Conservation (phyloP, 2,329 filamentous ascomycete species). For the Trichoderma lentiforme region DNA sequence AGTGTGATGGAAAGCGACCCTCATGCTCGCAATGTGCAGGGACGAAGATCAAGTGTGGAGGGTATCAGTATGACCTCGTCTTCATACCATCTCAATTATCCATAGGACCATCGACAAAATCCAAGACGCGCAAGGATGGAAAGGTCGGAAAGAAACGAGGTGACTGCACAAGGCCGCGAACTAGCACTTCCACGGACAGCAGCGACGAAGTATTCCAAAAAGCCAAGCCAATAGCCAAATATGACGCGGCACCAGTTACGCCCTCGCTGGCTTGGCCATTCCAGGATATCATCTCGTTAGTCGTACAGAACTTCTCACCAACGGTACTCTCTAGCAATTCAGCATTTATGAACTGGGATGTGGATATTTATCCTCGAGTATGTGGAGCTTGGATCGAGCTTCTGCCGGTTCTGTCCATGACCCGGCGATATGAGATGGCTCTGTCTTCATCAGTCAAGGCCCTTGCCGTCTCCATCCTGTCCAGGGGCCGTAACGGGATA, state of each 20-base stretch:
- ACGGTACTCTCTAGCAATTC: neutral
- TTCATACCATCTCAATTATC: constrained; percentile 20
- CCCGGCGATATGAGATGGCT: constrained; percentile 21
- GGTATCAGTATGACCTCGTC: constrained; percentile 28
- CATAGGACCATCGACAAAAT: neutral
- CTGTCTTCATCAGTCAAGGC: constrained; percentile 33
- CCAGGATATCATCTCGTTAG: constrained; percentile 25
- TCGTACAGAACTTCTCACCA: constrained; percentile 20
- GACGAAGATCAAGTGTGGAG: constrained; percentile 23
- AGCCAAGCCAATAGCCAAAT: neutral
- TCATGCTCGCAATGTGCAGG: constrained; percentile 26
- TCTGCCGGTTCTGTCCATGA: constrained; percentile 31
- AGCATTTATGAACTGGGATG: neutral
- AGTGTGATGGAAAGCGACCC: constrained; percentile 28
- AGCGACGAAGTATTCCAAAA: neutral
- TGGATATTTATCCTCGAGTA: constrained; percentile 32
- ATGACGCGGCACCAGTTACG: neutral
- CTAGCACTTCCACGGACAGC: neutral
- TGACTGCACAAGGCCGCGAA: neutral
- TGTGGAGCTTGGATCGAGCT: constrained; percentile 41
- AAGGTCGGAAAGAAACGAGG: neutral
- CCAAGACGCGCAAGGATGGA: neutral
- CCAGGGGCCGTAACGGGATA: constrained; percentile 22
- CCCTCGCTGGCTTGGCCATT: constrained; percentile 24
- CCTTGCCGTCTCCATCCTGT: constrained; percentile 31